phyloP scores from a whole-genome alignment of 2,329 filamentous ascomycete genomes.

The Fusarium succisae region DNA sequence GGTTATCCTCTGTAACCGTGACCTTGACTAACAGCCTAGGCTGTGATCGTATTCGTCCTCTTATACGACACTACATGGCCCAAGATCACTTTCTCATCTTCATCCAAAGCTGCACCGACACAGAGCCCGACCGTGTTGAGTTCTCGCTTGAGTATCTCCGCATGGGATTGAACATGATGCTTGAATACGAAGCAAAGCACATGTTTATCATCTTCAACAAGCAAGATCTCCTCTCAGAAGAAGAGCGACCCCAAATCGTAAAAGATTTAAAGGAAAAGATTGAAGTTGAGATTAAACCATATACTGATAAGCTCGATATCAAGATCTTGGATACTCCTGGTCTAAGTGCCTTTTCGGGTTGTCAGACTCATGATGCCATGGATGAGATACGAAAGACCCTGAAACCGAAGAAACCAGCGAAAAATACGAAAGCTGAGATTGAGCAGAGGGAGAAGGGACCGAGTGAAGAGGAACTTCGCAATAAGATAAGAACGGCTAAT shows the following conservation, averaged over 20 bases:
- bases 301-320: slow-evolving; percentile 7
- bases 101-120: slow-evolving; percentile 43
- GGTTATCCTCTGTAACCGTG: neutral
- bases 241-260: slow-evolving; percentile 26
- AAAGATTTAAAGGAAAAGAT: slow-evolving; percentile 4
- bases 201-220: slow-evolving; percentile 47
- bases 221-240: slow-evolving; percentile 41
- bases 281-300: slow-evolving; percentile 26
- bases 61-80: slow-evolving; percentile 42
- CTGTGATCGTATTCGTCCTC: slow-evolving; percentile 42
- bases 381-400: slow-evolving; percentile 32
- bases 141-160: slow-evolving; percentile 43
- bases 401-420: neutral
- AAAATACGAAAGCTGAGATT: slow-evolving; percentile 2
- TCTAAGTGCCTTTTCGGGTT: slow-evolving; percentile 28
- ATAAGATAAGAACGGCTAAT: slow-evolving; percentile 11
- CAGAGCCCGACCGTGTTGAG: slow-evolving; percentile 32
- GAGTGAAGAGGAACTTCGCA: slow-evolving; percentile 22
- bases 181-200: slow-evolving; percentile 29
- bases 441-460: slow-evolving; percentile 16
- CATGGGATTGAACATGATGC: slow-evolving; percentile 30
- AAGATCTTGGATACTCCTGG: slow-evolving; percentile 39
- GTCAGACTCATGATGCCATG: slow-evolving; percentile 19
- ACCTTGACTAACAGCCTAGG: slow-evolving; percentile 19
- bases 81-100: slow-evolving; percentile 43